Evolutionary conservation across 371 early-diverging fungal genomes (phyloP).

Genomic region (Chytridium lagenaria): DNA sequence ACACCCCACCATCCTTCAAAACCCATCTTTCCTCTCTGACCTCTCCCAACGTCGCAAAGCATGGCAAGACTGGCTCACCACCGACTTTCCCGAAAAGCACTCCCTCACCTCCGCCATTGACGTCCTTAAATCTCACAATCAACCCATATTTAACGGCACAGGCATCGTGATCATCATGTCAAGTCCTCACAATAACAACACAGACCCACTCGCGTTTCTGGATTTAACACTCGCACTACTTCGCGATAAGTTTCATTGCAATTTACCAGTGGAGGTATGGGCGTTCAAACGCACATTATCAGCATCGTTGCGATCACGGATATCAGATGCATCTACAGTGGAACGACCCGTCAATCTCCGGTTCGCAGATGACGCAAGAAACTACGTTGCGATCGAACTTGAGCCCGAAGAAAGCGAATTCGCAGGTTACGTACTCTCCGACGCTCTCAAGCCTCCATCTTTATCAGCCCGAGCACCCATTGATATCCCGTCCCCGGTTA

Average conservation of each 20-base stretch:
- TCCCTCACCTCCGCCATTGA: neutral
- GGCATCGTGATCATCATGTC: slow-evolving; percentile 12
- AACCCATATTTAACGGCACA: neutral
- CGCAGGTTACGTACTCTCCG: neutral
- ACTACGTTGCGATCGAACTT: neutral
- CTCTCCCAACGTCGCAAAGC: neutral
- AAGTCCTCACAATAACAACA: neutral
- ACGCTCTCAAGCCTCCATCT: neutral
- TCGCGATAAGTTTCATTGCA: neutral
- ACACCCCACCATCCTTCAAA: neutral
- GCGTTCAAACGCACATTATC: neutral
- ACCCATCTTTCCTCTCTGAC: neutral
- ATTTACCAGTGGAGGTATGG: slow-evolving; percentile 4
- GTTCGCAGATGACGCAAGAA: neutral
- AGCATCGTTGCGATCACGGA: neutral
- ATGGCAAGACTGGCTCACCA: neutral
- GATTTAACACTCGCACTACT: neutral
- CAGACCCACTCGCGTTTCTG: neutral
- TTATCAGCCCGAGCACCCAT: no score
- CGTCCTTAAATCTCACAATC: neutral
- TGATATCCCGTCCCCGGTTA: no score
- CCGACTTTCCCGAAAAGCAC: neutral
- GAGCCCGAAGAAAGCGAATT: neutral
- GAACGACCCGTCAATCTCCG: neutral
- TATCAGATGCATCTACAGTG: neutral